These are phyloP conservation scores for Harrya chromipes DNA, from an alignment of 768 basidiomycete species.

Conservation along the genomic window DNA sequence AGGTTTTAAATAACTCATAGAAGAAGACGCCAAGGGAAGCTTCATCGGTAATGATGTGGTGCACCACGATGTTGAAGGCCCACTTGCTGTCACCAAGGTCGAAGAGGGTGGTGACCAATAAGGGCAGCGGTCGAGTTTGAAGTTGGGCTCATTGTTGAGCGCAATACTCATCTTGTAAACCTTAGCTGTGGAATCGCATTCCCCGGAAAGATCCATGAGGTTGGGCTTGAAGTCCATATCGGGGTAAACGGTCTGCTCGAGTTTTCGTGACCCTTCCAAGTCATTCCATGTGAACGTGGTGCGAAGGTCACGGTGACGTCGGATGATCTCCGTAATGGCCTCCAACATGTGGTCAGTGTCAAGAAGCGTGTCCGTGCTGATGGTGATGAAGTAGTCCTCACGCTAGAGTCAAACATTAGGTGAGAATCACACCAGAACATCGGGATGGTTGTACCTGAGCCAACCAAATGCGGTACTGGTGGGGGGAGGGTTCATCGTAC, in stretches of 20 bases:
- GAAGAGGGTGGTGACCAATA: conserved; percentile 27
- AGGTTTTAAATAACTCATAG: conserved; percentile 27
- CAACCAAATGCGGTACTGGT: conserved; percentile 30
- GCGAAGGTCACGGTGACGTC: conserved; percentile 29
- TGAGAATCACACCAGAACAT: neutral
- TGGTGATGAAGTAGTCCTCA: conserved; percentile 21
- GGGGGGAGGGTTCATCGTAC: conserved; percentile 28
- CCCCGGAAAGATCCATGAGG: conserved; percentile 27
- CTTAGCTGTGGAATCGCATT: conserved; percentile 21
- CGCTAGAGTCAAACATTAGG: conserved; percentile 9
- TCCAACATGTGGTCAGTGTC: conserved; percentile 27
- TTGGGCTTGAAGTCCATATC: conserved; percentile 21
- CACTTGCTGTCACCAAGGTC: conserved; percentile 17
- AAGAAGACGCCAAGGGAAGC: conserved; percentile 30
- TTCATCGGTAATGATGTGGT: conserved; percentile 32
- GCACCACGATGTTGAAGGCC: conserved; percentile 28
- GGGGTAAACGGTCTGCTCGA: conserved; percentile 29
- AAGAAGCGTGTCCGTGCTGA: conserved; percentile 21
- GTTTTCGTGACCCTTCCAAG: conserved; percentile 25
- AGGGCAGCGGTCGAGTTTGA: conserved; percentile 25
- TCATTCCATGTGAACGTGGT: conserved; percentile 31
- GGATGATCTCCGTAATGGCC: conserved; percentile 26
- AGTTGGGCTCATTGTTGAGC: conserved; percentile 21
- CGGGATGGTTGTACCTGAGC: conserved; percentile 23
- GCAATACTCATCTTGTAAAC: conserved; percentile 31